Conservation (phyloP, 2,329 filamentous ascomycete genomes). For the Blastomyces parvus region DNA sequence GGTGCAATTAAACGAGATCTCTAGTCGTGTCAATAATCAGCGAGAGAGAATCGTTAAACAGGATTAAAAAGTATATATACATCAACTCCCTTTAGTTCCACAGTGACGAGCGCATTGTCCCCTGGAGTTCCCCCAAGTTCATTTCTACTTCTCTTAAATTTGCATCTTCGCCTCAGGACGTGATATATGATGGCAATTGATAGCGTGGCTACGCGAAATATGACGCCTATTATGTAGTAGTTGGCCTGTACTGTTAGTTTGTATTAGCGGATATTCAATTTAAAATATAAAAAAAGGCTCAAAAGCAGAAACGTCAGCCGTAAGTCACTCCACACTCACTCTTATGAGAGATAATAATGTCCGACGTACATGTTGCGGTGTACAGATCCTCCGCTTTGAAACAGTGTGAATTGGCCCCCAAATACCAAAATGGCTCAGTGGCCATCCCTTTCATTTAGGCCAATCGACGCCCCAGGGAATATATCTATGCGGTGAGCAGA, state of each 20-base stretch:
- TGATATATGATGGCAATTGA: not conserved
- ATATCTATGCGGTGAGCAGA: conserved; percentile 3
- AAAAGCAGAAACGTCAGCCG: not conserved
- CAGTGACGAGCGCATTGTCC: not conserved
- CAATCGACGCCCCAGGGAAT: not conserved
- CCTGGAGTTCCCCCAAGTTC: not conserved
- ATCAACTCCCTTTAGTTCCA: not conserved
- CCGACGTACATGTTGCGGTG: not conserved
- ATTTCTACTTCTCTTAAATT: not conserved
- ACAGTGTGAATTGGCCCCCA: not conserved
- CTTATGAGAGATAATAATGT: not conserved
- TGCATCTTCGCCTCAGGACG: not conserved
- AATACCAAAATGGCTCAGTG: not conserved
- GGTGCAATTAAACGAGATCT: not conserved
- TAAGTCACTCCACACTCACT: not conserved
- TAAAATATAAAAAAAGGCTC: not conserved
- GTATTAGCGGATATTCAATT: not conserved
- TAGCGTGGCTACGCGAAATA: not conserved
- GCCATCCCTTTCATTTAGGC: not conserved
- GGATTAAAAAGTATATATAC: too few species aligned
- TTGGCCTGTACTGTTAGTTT: not conserved
- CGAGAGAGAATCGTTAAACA: not conserved
- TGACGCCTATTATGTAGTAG: not conserved
- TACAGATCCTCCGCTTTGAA: not conserved
- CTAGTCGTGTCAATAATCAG: not conserved